These are phyloP conservation scores for Chaetomidium leptoderma DNA, from an alignment of 495 filamentous ascomycete species.

Conservation along the genomic window DNA sequence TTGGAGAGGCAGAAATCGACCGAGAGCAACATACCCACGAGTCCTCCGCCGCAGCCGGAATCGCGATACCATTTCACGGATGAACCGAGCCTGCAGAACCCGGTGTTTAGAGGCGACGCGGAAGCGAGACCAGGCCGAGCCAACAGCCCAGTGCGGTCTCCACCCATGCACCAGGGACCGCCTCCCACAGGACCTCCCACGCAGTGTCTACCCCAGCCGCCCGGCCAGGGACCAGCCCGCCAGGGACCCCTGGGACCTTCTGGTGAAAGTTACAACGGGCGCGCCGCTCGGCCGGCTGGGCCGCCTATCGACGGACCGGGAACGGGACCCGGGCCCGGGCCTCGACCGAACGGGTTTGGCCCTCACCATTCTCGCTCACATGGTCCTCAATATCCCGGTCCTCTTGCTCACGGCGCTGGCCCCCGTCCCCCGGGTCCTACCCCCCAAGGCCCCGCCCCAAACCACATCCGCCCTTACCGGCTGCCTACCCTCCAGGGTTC, in stretches of 20 bases:
- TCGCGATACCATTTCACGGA: not conserved
- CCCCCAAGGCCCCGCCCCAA: not conserved
- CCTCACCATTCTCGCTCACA: not conserved
- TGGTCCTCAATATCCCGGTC: not conserved
- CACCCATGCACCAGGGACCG: slow-evolving; percentile 22
- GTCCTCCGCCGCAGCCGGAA: slow-evolving; percentile 1
- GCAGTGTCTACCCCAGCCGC: slow-evolving; percentile 24
- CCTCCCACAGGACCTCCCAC: slow-evolving; percentile 32
- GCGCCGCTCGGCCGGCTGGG: not conserved
- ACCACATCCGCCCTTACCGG: slow-evolving; percentile 8
- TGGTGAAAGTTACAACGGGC: not conserved
- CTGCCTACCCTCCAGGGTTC: slow-evolving; percentile 5
- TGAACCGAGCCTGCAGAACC: slow-evolving; percentile 5
- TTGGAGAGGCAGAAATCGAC: slow-evolving; percentile 25
- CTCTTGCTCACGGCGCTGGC: not conserved
- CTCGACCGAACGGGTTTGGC: slow-evolving; percentile 1
- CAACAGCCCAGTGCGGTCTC: slow-evolving; percentile 1
- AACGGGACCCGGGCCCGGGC: not conserved
- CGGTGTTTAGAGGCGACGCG: slow-evolving; percentile 26
- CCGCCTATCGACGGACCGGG: not conserved
- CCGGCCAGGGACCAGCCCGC: slow-evolving; percentile 14
- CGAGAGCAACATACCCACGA: slow-evolving; percentile 14
- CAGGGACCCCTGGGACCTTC: slow-evolving; percentile 15
- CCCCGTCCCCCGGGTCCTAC: not conserved
- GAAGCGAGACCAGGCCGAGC: slow-evolving; percentile 27